Evolutionary conservation across 352 stramenopile species (phyloP).

Genomic region (Phytophthora litchii): DNA sequence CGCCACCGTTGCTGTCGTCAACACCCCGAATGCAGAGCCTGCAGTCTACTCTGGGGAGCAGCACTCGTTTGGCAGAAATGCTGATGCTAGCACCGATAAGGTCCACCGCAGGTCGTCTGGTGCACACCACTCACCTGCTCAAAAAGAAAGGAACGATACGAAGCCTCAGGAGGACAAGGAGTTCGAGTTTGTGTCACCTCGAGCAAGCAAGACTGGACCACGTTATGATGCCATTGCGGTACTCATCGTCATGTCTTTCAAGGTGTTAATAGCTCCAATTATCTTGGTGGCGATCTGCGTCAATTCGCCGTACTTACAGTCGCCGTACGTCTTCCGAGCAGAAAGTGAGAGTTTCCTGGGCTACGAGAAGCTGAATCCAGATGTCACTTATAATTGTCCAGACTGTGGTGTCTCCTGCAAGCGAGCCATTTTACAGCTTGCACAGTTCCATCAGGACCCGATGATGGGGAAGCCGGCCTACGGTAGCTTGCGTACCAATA

Average conservation of each 20-base stretch:
- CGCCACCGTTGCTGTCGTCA: conserved; percentile 38
- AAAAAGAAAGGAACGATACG: conserved; percentile 6
- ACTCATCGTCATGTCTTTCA: conserved; percentile 44
- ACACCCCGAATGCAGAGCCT: conserved; percentile 29
- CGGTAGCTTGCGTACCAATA: conserved; percentile 33
- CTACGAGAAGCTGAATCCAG: conserved; percentile 30
- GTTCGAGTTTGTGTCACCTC: conserved; percentile 34
- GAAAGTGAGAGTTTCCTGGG: conserved; percentile 38
- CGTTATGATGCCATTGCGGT: conserved; percentile 38
- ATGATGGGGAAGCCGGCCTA: conserved; percentile 43
- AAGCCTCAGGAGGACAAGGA: conserved; percentile 30
- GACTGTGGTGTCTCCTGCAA: conserved; percentile 35
- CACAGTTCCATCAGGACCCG: conserved; percentile 33
- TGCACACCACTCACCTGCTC: neutral
- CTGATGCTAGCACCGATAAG: conserved; percentile 17
- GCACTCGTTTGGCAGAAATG: conserved; percentile 30
- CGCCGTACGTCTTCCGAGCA: conserved; percentile 41
- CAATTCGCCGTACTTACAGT: conserved; percentile 42
- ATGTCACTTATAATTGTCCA: conserved; percentile 32
- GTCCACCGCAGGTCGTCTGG: conserved; percentile 25
- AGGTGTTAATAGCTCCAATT: conserved; percentile 40
- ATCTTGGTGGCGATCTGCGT: conserved; percentile 40
- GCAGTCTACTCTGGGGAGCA: conserved; percentile 25
- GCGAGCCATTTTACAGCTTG: conserved; percentile 31
- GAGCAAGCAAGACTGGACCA: conserved; percentile 22